Percentiles rank a stretch among this genome's conserved stretches.
These are phyloP conservation scores for Microbotryomycetes sp. DNA, from an alignment of 1,284 basidiomycete genomes.

Conservation along the genomic window DNA sequence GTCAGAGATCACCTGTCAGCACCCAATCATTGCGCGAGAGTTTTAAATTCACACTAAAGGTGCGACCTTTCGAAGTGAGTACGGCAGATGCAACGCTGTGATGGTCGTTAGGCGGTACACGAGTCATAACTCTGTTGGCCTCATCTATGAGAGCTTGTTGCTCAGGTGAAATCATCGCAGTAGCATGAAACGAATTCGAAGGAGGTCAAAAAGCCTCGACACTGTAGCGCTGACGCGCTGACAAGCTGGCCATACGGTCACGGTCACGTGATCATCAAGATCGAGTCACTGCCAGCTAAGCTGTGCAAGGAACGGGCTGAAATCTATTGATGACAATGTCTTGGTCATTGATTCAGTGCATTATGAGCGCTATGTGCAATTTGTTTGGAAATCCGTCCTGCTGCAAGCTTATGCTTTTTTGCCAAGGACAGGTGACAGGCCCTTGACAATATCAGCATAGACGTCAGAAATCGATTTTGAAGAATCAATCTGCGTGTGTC, in stretches of 20 bases:
- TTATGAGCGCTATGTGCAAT: too few relatives aligned
- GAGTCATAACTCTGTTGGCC: not conserved
- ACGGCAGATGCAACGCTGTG: not conserved
- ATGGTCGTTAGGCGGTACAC: not conserved
- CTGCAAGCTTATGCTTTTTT: not conserved
- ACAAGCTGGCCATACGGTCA: too few relatives aligned
- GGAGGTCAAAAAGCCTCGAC: not conserved
- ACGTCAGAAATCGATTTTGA: conserved; percentile 67
- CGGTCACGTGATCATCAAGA: too few relatives aligned
- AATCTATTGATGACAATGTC: too few relatives aligned
- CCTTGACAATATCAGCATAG: conserved; percentile 46
- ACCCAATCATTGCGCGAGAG: too few relatives aligned
- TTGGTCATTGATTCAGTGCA: too few relatives aligned
- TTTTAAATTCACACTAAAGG: not conserved
- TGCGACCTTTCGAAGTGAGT: not conserved
- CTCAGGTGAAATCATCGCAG: not conserved
- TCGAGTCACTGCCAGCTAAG: too few relatives aligned
- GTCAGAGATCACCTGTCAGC: too few relatives aligned
- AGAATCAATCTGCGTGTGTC: conserved; percentile 60
- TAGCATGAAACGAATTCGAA: too few relatives aligned
- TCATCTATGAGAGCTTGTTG: not conserved
- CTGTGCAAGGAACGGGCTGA: too few relatives aligned
- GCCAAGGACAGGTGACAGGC: conserved; percentile 19
- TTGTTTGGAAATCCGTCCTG: conserved; percentile 51
- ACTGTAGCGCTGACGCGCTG: not conserved